These are phyloP conservation scores for Westerdykella aurantiaca DNA, from an alignment of 2,329 filamentous ascomycete species.

Conservation along the genomic window DNA sequence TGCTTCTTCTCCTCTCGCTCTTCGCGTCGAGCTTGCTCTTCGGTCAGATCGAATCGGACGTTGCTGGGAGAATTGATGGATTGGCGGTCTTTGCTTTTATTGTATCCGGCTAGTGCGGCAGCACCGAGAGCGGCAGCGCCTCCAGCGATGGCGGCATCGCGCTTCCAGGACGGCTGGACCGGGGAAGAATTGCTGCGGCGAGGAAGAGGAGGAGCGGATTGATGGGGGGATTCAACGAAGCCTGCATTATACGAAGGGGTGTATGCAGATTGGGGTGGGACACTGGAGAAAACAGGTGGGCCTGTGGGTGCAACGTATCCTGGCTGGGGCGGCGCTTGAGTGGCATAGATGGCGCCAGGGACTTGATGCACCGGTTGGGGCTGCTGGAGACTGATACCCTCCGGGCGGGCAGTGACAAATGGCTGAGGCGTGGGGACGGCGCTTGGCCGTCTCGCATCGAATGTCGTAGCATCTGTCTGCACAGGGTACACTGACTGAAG, in stretches of 20 bases:
- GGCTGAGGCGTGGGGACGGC: slow-evolving; percentile 40
- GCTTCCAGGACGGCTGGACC: slow-evolving; percentile 36
- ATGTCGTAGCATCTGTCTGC: slow-evolving; percentile 59
- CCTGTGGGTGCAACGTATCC: slow-evolving; percentile 39
- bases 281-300: slow-evolving; percentile 37
- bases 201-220: slow-evolving; percentile 18
- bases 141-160: slow-evolving; percentile 42
- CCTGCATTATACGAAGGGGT: slow-evolving; percentile 13
- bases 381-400: slow-evolving; percentile 69
- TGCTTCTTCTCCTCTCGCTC: slow-evolving; percentile 33
- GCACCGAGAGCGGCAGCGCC: slow-evolving; percentile 40
- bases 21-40: slow-evolving; percentile 51
- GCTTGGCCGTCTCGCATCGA: slow-evolving; percentile 53
- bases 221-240: slow-evolving; percentile 16
- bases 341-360: slow-evolving; percentile 59
- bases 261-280: slow-evolving; percentile 9
- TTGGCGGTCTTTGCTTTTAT: slow-evolving; percentile 21
- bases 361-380: slow-evolving; percentile 74
- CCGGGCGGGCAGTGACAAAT: slow-evolving; percentile 27
- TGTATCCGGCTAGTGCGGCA: slow-evolving; percentile 33
- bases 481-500: slow-evolving; percentile 63
- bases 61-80: slow-evolving; percentile 34
- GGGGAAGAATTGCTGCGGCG: slow-evolving; percentile 47
- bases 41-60: slow-evolving; percentile 54
- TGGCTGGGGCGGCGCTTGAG: slow-evolving; percentile 37